Base-by-base conservation (phyloP, 495 filamentous ascomycete species). In the Xylaria curta region DNA sequence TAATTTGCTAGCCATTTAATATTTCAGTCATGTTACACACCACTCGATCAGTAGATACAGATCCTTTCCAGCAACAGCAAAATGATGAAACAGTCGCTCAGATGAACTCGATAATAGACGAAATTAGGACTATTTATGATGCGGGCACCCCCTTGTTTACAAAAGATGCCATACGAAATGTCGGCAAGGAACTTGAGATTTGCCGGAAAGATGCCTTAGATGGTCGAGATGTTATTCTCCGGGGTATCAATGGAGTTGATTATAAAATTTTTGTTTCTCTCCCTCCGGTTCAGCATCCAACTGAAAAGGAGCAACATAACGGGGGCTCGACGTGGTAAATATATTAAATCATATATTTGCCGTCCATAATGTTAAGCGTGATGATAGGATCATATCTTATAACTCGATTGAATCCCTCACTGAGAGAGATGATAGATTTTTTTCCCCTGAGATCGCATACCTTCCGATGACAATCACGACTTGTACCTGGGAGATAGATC, bases 91-190 rank as follows among this genome's bases (percentile, higher is more conserved):
- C 19, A 31, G 38, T 64, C 12, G 38, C 8, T 21, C 38, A 64
- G n/a, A 64, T 64, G 38, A 46, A 64, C 38, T 64, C 38, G 2
- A 64, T 64, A 3, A 5, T 47, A 12, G 19, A 19, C 17, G 62
- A 65, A 6, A 65, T 65, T n/a, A 19, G 8, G 40, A 65, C n/a
- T 28, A 44, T 65, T 12, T 65, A 65, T 12, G 17, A 65, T 33
- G 40, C 62, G 0, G 9, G 9, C 10, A 46, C 62, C n/a, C 62
- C 40, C 1, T 19, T 65, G 3, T 65, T 65, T 47, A 47, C 62
- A 28, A 47, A 47, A 65, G 62, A 65, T n/a, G 10, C 19, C 33
- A 65, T 65, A 33, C 21, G 40, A 12, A 28, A 65, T 8, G 62
- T 28, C 19, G 38, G 62, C 44, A 26, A 65, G 10, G 40, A 65